A percentile compares a stretch with the other conserved stretches of the same genome.
phyloP scores from a whole-genome alignment of 164 flowering plant genomes.

The Berberis thunbergii region DNA sequence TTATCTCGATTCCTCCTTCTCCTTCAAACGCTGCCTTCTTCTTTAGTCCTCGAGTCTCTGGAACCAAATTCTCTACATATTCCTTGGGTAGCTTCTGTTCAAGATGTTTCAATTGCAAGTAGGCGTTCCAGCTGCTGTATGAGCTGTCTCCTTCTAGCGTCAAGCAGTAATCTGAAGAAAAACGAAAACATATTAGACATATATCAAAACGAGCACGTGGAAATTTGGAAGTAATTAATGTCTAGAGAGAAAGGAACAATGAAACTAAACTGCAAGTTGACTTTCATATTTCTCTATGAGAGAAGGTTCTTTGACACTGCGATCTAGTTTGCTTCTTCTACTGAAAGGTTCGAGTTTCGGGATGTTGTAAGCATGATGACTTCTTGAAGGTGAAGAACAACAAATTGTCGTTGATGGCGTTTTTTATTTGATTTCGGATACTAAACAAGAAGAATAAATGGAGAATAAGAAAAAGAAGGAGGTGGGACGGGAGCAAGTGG shows the following conservation, averaged over 20 bases:
- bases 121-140: conserved; percentile 79
- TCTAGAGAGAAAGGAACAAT: neutral
- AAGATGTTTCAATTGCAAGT: conserved; percentile 75
- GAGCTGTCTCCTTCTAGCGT: conserved; percentile 77
- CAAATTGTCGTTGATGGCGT: too few relatives aligned
- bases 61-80: conserved; percentile 56
- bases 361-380: conserved; percentile 17
- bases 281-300: conserved; percentile 57
- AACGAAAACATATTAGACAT: neutral
- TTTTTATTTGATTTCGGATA: too few relatives aligned
- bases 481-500: too few relatives aligned
- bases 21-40: too few relatives aligned
- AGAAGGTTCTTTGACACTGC: conserved; percentile 55
- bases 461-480: too few relatives aligned
- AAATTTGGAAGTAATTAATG: too few relatives aligned
- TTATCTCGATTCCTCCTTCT: too few relatives aligned
- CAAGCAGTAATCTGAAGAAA: conserved; percentile 64
- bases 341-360: conserved; percentile 87
- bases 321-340: conserved; percentile 55
- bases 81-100: conserved; percentile 48
- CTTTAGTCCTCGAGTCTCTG: conserved; percentile 52
- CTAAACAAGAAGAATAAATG: too few relatives aligned
- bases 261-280: conserved; percentile 43
- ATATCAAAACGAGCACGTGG: neutral
- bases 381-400: conserved; percentile 26